phyloP scores from a whole-genome alignment of 2,329 filamentous ascomycete species.

The Neofusicoccum umdonicola region DNA sequence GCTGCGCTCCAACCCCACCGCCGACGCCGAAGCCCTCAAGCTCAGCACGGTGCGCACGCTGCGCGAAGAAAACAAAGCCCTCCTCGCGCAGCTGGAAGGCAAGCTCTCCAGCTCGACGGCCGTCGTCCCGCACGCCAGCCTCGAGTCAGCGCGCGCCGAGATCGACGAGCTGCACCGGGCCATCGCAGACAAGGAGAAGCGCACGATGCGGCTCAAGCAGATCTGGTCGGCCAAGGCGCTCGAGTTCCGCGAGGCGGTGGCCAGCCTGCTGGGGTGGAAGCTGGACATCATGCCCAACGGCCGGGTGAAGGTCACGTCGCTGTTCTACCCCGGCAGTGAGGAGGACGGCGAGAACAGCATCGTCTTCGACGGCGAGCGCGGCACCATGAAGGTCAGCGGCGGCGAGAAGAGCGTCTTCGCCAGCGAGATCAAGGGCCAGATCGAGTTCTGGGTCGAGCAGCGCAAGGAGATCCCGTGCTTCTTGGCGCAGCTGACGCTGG shows the following conservation, averaged over 20 bases:
- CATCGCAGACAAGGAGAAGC: constrained; percentile 70
- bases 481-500: constrained; percentile 82
- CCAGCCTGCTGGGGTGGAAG: constrained; percentile 88
- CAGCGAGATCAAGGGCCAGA: constrained; percentile 75
- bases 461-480: constrained; percentile 93
- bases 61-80: constrained; percentile 77
- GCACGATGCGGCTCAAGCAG: constrained; percentile 80
- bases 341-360: constrained; percentile 62
- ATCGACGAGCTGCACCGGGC: constrained; percentile 57
- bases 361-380: constrained; percentile 88
- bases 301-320: constrained; percentile 84
- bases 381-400: constrained; percentile 96
- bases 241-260: constrained; percentile 94
- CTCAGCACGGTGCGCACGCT: constrained; percentile 73
- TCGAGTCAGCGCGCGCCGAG: constrained; percentile 73
- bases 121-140: constrained; percentile 71
- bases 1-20: constrained; percentile 87
- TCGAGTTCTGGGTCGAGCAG: constrained; percentile 94
- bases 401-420: constrained; percentile 86
- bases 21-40: constrained; percentile 81
- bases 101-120: constrained; percentile 38
- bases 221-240: constrained; percentile 88
- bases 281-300: constrained; percentile 97
- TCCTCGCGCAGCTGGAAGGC: constrained; percentile 68
- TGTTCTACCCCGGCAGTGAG: constrained; percentile 71